Evolutionary conservation across 75 land plant genomes (phyloP).

Genomic region (Azolla pinnata): DNA sequence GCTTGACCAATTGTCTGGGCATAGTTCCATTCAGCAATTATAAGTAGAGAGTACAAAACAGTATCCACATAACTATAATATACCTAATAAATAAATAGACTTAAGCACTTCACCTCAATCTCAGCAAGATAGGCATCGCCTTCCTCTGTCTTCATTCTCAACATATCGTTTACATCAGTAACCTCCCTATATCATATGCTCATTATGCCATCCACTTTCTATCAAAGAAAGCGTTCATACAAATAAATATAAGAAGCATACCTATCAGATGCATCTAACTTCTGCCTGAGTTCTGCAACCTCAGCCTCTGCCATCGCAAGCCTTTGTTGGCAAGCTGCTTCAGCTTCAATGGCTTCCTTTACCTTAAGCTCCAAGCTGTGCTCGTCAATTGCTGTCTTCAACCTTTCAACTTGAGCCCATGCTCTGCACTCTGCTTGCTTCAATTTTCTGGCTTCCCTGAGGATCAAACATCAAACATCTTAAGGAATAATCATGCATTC

Average conservation of each 20-base stretch:
- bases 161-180: constrained; percentile 63
- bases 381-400: constrained; percentile 66
- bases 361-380: constrained; percentile 81
- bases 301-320: constrained; percentile 83
- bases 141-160: constrained; percentile 73
- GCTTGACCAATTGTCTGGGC: constrained; percentile 99
- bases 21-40: too few species aligned
- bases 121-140: constrained; percentile 81
- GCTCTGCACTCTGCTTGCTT: constrained; percentile 81
- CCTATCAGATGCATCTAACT: constrained; percentile 84
- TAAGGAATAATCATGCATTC: too few species aligned
- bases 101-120: constrained; percentile 57
- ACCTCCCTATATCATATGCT: constrained; percentile 35
- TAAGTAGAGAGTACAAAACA: background rate
- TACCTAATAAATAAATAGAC: background rate
- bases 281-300: constrained; percentile 55
- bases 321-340: constrained; percentile 73
- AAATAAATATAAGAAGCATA: constrained; percentile 8
- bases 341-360: constrained; percentile 89
- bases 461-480: too few species aligned
- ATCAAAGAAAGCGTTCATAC: background rate
- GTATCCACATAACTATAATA: background rate
- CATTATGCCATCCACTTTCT: background rate
- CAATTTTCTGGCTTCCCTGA: constrained; percentile 59
- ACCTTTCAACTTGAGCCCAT: constrained; percentile 48